Base-by-base conservation (phyloP, 352 stramenopile genomes). In the Peronospora belbahrii region DNA sequence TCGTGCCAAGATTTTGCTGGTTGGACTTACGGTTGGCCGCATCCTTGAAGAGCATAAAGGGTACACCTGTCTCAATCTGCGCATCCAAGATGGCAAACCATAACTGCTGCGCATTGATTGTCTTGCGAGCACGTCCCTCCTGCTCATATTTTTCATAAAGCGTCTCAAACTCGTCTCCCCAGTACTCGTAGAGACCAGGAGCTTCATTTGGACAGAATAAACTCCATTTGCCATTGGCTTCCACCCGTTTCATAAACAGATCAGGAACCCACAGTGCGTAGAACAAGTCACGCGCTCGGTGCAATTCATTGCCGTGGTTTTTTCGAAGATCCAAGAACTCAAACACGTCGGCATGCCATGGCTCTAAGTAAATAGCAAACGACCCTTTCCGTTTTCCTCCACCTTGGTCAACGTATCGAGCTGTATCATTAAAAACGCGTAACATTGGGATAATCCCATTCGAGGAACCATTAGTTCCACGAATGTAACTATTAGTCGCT, bases 21-120 rank as follows among this genome's bases (percentile, higher is more conserved):
- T 99, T 99, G 17, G 87, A 98, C 66, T 99, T 99, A 58, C 59
- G 62, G 66, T 99, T 99, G 67, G 88, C 97, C 35, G 93, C 76
- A 76, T 99, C 97, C 77, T 99, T 99, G 83, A 97, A 99, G 5
- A 99, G 72, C 94, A 99, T 99, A 74, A 98, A 99, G 1, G 97
- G 97, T 37, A 96, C 99, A 41, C 97, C 97, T 2, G 97, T 99
- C 74, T 99, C 97, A 34, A 99, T 96, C 79, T 99, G 97, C 20
- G 89, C 92, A 40, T 98, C 95, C 39, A 99, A 68, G 65, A 99
- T 97, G 18, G 92, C 85, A 70, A 98, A 98, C 97, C 97, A 99
- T 13, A 99, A 70, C 63, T 98, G 78, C 60, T 98, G 95, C 0
- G 97, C 97, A 44, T 97, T 95, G 56, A 99, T 97, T 2, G 88